Conservation (phyloP, 2,329 filamentous ascomycete genomes). For the Colletotrichum eremochloae region DNA sequence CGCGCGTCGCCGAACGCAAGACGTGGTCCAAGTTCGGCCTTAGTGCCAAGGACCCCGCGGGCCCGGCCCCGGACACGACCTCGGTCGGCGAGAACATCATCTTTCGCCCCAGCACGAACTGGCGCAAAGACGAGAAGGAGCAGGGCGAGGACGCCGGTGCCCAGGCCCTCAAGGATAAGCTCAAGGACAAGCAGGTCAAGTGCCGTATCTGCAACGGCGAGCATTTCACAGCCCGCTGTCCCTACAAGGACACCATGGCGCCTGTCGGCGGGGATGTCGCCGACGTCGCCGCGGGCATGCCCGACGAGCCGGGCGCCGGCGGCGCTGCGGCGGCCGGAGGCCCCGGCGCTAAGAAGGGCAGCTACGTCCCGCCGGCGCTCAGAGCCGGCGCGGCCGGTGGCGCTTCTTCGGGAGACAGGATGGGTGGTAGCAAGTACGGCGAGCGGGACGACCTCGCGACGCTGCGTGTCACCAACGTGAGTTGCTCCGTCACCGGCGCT, state of each 20-base stretch:
- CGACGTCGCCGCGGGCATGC: conserved; percentile 69
- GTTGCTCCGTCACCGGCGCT: conserved; percentile 54
- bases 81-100: conserved; percentile 98
- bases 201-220: conserved; percentile 99
- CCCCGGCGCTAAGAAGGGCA: conserved; percentile 76
- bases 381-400: conserved; percentile 74
- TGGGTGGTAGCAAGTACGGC: conserved; percentile 84
- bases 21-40: conserved; percentile 93
- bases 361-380: conserved; percentile 95
- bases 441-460: conserved; percentile 98
- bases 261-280: conserved; percentile 75
- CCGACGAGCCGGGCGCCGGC: conserved; percentile 58
- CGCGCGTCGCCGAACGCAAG: conserved; percentile 94
- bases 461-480: conserved; percentile 95
- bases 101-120: conserved; percentile 93
- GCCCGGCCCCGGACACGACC: conserved; percentile 90
- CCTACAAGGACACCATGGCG: conserved; percentile 99
- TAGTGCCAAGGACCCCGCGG: conserved; percentile 85
- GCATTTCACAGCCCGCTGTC: conserved; percentile 99
- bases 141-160: conserved; percentile 81
- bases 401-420: conserved; percentile 79
- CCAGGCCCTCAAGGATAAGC: conserved; percentile 81
- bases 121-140: conserved; percentile 89
- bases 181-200: conserved; percentile 99
- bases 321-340: conserved; percentile 58